Evolutionary conservation across 1,139 yeast species (phyloP).

Genomic region (Saccharomyces hybrid): DNA sequence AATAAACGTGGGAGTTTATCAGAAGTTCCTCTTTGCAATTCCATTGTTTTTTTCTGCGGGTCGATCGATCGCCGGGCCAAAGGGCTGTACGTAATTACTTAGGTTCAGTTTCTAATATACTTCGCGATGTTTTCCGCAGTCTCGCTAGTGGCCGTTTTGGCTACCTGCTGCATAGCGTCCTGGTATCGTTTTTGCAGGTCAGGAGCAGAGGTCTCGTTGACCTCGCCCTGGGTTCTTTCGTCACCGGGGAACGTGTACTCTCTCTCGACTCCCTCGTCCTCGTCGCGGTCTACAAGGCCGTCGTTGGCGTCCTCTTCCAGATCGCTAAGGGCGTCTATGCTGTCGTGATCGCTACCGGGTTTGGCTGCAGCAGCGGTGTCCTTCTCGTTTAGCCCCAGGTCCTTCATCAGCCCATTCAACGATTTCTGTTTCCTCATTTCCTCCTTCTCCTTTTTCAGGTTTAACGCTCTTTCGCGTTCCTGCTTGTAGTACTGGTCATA

Average conservation of each 20-base stretch:
- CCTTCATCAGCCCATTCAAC: constrained; percentile 68
- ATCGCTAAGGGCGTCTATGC: constrained; percentile 67
- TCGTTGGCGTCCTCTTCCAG: constrained; percentile 50
- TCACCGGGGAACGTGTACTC: constrained; percentile 75
- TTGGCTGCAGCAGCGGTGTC: constrained; percentile 14
- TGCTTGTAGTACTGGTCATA: constrained; percentile 74
- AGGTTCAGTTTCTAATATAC: constrained; percentile 39
- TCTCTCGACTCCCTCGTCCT: constrained; percentile 46
- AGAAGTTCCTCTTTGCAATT: not conserved
- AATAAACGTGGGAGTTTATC: not conserved
- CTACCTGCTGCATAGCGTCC: constrained; percentile 58
- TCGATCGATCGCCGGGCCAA: not conserved
- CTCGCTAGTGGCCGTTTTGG: constrained; percentile 52
- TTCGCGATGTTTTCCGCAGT: constrained; percentile 67
- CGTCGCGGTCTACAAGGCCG: constrained; percentile 58
- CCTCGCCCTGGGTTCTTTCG: constrained; percentile 48
- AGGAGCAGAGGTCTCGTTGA: constrained; percentile 41
- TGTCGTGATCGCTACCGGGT: constrained; percentile 28
- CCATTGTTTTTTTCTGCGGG: not conserved
- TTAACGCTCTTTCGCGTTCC: constrained; percentile 75
- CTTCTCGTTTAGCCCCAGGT: constrained; percentile 56
- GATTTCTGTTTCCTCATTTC: constrained; percentile 64
- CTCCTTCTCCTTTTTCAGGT: constrained; percentile 71
- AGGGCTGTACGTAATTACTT: not conserved
- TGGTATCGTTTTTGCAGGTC: constrained; percentile 65